Conservation (phyloP, 768 basidiomycete genomes). For the Botryobasidium botryosum region DNA sequence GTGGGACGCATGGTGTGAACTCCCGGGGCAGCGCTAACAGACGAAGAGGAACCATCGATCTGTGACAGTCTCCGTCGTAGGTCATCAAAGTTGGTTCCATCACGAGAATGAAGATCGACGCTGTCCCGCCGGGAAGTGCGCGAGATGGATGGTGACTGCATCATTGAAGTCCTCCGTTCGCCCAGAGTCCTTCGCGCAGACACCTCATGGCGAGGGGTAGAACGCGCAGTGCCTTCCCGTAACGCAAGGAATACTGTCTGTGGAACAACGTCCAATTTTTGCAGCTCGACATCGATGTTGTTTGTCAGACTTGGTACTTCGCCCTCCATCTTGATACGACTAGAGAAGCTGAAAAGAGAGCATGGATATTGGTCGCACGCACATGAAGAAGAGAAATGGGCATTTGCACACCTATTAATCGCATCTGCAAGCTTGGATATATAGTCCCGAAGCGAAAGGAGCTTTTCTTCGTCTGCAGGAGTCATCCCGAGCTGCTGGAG, state of each 20-base stretch:
- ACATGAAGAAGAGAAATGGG: conserved; percentile 2
- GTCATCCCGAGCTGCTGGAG: conserved; percentile 83
- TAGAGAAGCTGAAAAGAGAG: conserved; percentile 36
- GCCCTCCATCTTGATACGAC: conserved; percentile 42
- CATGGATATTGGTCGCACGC: not conserved
- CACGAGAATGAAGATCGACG: conserved; percentile 6
- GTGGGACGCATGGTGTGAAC: conserved; percentile 11
- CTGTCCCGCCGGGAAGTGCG: conserved; percentile 8
- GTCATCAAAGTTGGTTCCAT: conserved; percentile 46
- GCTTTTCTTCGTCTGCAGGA: conserved; percentile 60
- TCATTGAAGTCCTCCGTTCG: not conserved
- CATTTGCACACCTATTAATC: conserved; percentile 42
- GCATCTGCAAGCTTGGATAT: conserved; percentile 69
- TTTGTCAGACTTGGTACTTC: conserved; percentile 44
- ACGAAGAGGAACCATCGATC: conserved; percentile 55
- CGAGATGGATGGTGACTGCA: not conserved
- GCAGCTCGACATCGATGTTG: conserved; percentile 53
- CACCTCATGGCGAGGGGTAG: not conserved
- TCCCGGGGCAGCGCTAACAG: conserved; percentile 28
- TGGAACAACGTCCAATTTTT: conserved; percentile 76
- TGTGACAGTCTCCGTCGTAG: conserved; percentile 56
- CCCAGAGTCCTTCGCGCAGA: not conserved
- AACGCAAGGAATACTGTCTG: conserved; percentile 71
- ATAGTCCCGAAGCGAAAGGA: conserved; percentile 79
- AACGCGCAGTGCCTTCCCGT: conserved; percentile 18